These are phyloP conservation scores for Linnemannia exigua DNA, from an alignment of 192 early-diverging fungal genomes.

Conservation along the genomic window DNA sequence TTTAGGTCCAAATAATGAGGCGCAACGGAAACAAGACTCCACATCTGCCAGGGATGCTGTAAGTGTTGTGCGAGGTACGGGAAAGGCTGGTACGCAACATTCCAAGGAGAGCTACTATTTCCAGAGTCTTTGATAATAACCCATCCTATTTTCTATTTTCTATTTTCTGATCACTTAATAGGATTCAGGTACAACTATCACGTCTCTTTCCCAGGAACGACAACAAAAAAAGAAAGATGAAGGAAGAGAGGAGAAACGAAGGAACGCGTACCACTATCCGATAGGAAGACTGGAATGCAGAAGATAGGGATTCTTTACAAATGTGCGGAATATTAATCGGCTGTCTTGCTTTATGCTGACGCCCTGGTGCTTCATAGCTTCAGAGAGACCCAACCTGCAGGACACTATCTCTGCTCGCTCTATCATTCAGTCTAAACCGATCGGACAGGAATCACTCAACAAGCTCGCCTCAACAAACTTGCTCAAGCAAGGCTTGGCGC, in stretches of 20 bases:
- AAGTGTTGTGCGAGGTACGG: background rate
- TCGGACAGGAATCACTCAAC: slow-evolving; percentile 26
- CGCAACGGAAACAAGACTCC: background rate
- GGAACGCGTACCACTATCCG: background rate
- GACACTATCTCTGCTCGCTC: slow-evolving; percentile 41
- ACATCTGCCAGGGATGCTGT: background rate
- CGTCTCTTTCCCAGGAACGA: background rate
- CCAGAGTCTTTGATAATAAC: background rate
- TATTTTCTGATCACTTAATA: background rate
- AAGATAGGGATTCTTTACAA: background rate
- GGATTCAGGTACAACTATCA: slow-evolving; percentile 18
- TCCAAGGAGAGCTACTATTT: background rate
- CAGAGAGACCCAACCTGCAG: slow-evolving; percentile 29
- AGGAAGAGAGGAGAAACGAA: background rate
- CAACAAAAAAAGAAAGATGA: background rate
- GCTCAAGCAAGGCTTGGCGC: slow-evolving; percentile 30
- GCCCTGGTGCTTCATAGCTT: background rate
- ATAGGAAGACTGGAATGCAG: background rate
- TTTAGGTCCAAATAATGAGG: background rate
- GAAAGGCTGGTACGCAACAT: background rate
- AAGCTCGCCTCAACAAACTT: slow-evolving; percentile 29
- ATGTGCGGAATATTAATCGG: background rate
- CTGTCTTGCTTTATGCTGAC: background rate
- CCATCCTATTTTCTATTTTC: background rate
- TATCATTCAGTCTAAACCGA: background rate